phyloP scores from a whole-genome alignment of 139 green algal species.

The Haematococcus lacustris region DNA sequence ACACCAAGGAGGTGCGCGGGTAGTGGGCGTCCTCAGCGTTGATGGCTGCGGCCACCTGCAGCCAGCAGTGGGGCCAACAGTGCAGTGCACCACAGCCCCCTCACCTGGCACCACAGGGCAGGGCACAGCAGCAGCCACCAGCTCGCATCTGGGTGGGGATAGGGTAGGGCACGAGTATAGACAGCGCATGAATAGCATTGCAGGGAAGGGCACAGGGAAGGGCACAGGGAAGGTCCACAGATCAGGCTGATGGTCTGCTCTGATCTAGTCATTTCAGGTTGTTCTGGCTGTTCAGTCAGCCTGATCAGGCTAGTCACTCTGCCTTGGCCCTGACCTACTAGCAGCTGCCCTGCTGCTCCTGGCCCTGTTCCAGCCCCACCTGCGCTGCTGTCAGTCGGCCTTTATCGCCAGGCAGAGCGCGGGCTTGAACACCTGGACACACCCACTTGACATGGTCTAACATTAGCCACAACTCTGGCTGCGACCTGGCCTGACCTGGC shows the following conservation, averaged over 20 bases:
- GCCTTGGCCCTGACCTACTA: background rate
- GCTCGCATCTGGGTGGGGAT: background rate
- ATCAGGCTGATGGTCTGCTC: background rate
- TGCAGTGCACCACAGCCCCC: background rate
- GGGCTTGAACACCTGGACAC: conserved; percentile 9
- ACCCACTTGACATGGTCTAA: background rate
- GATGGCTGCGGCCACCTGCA: conserved; percentile 21
- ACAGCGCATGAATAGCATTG: background rate
- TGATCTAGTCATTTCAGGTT: background rate
- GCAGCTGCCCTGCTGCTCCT: background rate
- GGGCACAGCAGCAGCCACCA: background rate
- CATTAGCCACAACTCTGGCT: background rate
- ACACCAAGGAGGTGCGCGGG: conserved; percentile 44
- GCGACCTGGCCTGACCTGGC: too few relatives aligned
- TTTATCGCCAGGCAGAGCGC: background rate
- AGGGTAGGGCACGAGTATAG: background rate
- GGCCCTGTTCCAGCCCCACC: background rate
- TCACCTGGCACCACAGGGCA: background rate
- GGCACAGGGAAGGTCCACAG: background rate
- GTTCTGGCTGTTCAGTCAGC: background rate
- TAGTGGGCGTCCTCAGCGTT: conserved; percentile 61
- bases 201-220: too few relatives aligned
- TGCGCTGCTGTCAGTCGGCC: conserved; percentile 2
- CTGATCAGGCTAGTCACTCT: too few relatives aligned
- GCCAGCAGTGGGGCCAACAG: background rate